Conservation (phyloP, 2,329 filamentous ascomycete species). For the Trichophyton mentagrophytes region DNA sequence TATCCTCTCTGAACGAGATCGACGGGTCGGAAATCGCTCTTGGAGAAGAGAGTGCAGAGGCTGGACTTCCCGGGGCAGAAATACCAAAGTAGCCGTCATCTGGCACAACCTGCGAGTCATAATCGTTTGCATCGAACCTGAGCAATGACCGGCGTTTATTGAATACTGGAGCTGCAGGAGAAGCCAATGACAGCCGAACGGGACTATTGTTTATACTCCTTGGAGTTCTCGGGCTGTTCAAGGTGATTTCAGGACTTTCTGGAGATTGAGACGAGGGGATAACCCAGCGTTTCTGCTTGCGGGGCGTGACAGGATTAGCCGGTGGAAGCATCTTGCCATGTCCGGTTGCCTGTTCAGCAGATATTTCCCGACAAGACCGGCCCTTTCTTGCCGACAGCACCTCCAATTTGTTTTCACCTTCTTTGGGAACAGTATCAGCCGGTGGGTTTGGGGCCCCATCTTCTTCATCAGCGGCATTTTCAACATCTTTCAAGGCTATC, state of each 20-base stretch:
- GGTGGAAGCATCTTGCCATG: not conserved
- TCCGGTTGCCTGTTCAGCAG: not conserved
- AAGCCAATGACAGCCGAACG: not conserved
- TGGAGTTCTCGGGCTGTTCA: not conserved
- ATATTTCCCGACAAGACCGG: not conserved
- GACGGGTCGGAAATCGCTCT: not conserved
- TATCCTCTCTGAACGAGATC: not conserved
- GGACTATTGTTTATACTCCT: not conserved
- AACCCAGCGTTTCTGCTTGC: slow-evolving; percentile 21
- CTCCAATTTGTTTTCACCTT: not conserved
- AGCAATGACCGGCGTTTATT: not conserved
- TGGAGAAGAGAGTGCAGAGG: slow-evolving; percentile 2
- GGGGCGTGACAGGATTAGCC: slow-evolving; percentile 20
- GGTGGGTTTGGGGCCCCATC: not conserved
- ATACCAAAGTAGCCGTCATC: not conserved
- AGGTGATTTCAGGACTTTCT: slow-evolving; percentile 28
- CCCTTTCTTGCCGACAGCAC: not conserved
- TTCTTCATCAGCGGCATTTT: not conserved
- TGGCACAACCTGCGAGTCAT: not conserved
- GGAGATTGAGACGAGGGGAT: slow-evolving; percentile 34
- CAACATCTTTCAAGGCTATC: slow-evolving; percentile 7
- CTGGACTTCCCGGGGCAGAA: not conserved
- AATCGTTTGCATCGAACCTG: not conserved
- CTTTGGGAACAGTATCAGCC: no score
- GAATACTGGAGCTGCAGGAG: not conserved